Conservation (phyloP, 2,329 filamentous ascomycete species). For the Tricladium varicosporioides region DNA sequence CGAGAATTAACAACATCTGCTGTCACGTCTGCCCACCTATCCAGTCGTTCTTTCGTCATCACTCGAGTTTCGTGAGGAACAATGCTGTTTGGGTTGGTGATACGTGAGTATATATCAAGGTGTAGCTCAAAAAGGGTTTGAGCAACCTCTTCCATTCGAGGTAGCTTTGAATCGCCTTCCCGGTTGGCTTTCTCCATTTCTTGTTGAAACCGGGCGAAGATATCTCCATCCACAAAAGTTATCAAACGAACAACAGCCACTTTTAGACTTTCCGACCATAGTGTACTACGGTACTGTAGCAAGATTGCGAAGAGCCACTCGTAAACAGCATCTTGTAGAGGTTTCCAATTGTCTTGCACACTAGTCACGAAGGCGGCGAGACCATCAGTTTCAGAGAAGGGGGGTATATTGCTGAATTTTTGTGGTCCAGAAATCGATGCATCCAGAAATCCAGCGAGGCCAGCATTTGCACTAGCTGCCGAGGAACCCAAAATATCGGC, state of each 20-base stretch:
- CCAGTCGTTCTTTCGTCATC: constrained; percentile 56
- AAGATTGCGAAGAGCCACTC: constrained; percentile 55
- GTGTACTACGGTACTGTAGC: constrained; percentile 49
- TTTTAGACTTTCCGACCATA: constrained; percentile 60
- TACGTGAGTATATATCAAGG: constrained; percentile 62
- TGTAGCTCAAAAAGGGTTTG: constrained; percentile 66
- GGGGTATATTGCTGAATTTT: constrained; percentile 44
- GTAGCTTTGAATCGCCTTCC: constrained; percentile 31
- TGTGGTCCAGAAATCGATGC: constrained; percentile 57
- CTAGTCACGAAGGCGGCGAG: constrained; percentile 50
- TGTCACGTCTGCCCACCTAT: constrained; percentile 58
- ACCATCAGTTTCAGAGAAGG: constrained; percentile 52
- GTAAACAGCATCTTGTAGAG: constrained; percentile 55
- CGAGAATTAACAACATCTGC: constrained; percentile 46
- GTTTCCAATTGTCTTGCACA: constrained; percentile 50
- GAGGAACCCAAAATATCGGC: constrained; percentile 33
- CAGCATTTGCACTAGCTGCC: constrained; percentile 35
- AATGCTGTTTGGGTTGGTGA: constrained; percentile 58
- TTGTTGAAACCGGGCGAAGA: constrained; percentile 47
- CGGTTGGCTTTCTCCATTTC: constrained; percentile 36
- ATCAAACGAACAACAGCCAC: constrained; percentile 52
- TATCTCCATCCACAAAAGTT: constrained; percentile 46
- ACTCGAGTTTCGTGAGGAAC: constrained; percentile 49
- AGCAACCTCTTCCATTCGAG: constrained; percentile 47
- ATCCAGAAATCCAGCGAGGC: constrained; percentile 61